Conservation (phyloP, 371 early-diverging fungal species). For the Rhizopus delemar region DNA sequence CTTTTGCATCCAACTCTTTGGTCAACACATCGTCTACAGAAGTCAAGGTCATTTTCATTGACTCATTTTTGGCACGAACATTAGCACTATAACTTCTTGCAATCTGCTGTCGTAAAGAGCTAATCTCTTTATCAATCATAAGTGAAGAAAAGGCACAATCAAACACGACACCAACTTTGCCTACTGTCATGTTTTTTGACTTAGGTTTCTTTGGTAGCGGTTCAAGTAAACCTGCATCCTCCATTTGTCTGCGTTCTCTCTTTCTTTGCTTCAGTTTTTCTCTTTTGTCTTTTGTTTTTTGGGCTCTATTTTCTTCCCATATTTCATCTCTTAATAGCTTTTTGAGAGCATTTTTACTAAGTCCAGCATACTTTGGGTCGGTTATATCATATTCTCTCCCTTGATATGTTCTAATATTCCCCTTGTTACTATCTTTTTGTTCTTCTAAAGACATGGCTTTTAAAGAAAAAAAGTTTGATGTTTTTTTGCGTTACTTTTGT, state of each 20-base stretch:
- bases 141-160: conserved; percentile 77
- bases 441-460: background rate
- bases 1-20: conserved; percentile 45
- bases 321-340: conserved; percentile 41
- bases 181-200: conserved; percentile 33
- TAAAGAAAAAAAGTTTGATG: too few relatives aligned
- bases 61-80: conserved; percentile 42
- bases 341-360: conserved; percentile 48
- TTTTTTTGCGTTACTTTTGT: too few relatives aligned
- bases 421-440: conserved; percentile 3
- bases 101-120: conserved; percentile 68
- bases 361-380: conserved; percentile 47
- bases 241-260: conserved; percentile 31
- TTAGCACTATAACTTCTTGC: conserved; percentile 72
- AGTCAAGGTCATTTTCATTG: conserved; percentile 55
- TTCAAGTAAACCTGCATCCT: conserved; percentile 38
- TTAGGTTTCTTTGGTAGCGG: conserved; percentile 37
- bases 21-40: conserved; percentile 41
- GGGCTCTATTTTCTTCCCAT: conserved; percentile 35
- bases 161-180: conserved; percentile 56
- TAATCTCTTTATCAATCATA: conserved; percentile 76
- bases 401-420: conserved; percentile 27
- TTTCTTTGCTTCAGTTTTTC: conserved; percentile 39
- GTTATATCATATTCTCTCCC: conserved; percentile 44
- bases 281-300: conserved; percentile 31